Evolutionary conservation across 106 monocot species (phyloP).

Genomic region (Acanthochlamys bracteata): DNA sequence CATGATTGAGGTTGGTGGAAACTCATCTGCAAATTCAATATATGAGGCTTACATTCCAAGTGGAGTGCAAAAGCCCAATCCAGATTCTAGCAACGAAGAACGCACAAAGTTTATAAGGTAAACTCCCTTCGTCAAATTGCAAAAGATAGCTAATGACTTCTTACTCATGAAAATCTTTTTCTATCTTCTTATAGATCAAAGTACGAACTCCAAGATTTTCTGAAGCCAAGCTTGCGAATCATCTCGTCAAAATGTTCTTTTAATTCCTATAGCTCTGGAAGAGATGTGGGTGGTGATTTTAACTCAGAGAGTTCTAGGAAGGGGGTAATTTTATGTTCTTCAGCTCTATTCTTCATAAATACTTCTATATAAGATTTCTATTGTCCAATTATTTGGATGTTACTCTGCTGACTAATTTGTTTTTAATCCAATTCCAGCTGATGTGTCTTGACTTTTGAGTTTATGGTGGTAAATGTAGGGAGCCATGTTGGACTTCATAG

Average conservation of each 20-base stretch:
- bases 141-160: not conserved
- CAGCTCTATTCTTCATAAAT: not conserved
- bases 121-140: not conserved
- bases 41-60: slow-evolving; percentile 85
- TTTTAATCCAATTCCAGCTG: too few species aligned
- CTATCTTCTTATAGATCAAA: slow-evolving; percentile 42
- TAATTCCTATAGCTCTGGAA: slow-evolving; percentile 18
- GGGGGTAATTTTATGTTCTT: not conserved
- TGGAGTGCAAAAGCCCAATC: slow-evolving; percentile 42
- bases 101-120: slow-evolving; percentile 81
- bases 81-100: slow-evolving; percentile 57
- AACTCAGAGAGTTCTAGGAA: slow-evolving; percentile 18
- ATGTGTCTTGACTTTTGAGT: too few species aligned
- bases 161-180: not conserved
- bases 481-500: slow-evolving; percentile 32
- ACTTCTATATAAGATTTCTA: not conserved
- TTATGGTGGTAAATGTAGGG: slow-evolving; percentile 9
- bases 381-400: not conserved
- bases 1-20: slow-evolving; percentile 90
- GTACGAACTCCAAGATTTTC: slow-evolving; percentile 84
- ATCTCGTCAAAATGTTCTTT: slow-evolving; percentile 46
- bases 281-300: slow-evolving; percentile 7
- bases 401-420: too few species aligned
- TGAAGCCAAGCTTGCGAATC: slow-evolving; percentile 81
- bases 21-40: slow-evolving; percentile 83